These are phyloP conservation scores for Aspergillus intermedius DNA, from an alignment of 2,329 filamentous ascomycete species.

Conservation along the genomic window DNA sequence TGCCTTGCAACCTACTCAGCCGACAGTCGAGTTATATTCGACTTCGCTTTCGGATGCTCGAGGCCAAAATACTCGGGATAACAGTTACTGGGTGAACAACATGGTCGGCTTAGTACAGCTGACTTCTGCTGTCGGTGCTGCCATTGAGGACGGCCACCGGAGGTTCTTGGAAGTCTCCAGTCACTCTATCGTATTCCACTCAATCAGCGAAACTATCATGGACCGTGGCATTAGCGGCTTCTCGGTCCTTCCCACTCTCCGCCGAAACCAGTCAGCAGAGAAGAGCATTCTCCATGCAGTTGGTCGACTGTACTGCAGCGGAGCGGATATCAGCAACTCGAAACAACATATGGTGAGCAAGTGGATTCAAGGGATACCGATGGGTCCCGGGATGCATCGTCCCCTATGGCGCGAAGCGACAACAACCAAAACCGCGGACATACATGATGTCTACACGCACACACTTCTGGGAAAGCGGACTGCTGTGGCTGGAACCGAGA, in stretches of 20 bases:
- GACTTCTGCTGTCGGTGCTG: constrained; percentile 28
- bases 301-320: constrained; percentile 24
- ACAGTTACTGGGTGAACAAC: constrained; percentile 33
- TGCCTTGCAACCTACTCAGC: constrained; percentile 16
- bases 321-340: constrained; percentile 24
- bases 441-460: constrained; percentile 31
- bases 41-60: constrained; percentile 14
- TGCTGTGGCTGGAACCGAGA: constrained; percentile 22
- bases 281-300: constrained; percentile 23
- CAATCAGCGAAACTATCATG: constrained; percentile 35
- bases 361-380: constrained; percentile 22
- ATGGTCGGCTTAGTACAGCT: constrained; percentile 31
- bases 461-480: constrained; percentile 28
- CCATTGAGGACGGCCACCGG: constrained; percentile 32
- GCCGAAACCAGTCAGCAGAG: constrained; percentile 19
- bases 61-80: not conserved
- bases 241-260: constrained; percentile 27
- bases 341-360: constrained; percentile 11
- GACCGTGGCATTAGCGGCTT: constrained; percentile 25
- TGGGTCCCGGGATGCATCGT: constrained; percentile 16
- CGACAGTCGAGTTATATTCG: constrained; percentile 9
- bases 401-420: constrained; percentile 4
- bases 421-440: constrained; percentile 6
- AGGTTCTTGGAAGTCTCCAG: constrained; percentile 39
- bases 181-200: constrained; percentile 39